A percentile compares a stretch with the other conserved stretches of the same genome.
These are phyloP conservation scores for Vitis amurensis DNA, from an alignment of 164 flowering plant species.

Conservation along the genomic window DNA sequence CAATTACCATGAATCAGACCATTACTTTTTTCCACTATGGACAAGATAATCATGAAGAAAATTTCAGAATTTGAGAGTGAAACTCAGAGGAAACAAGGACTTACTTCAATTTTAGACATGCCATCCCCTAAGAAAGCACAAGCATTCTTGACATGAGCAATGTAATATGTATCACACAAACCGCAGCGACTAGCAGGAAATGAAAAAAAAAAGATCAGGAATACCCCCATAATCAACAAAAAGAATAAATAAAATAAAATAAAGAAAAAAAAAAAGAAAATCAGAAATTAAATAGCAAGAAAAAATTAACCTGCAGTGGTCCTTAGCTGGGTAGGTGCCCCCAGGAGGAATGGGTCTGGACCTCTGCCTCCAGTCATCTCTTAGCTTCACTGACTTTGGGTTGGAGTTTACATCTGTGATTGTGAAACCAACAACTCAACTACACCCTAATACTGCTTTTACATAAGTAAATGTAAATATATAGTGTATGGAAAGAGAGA, in stretches of 20 bases:
- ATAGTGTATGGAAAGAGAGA: background rate
- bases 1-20: no score
- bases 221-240: background rate
- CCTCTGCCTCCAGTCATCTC: conserved; percentile 87
- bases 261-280: background rate
- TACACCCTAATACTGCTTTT: background rate
- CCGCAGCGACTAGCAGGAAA: conserved; percentile 66
- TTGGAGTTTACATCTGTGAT: conserved; percentile 14
- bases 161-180: conserved; percentile 87
- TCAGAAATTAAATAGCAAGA: background rate
- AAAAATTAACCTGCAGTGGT: conserved; percentile 77
- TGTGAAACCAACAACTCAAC: background rate
- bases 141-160: conserved; percentile 95
- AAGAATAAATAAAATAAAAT: background rate
- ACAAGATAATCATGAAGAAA: no score
- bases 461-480: background rate
- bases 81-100: conserved; percentile 7
- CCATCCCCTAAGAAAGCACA: conserved; percentile 99
- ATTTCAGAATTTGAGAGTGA: background rate
- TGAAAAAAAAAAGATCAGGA: background rate
- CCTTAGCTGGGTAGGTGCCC: conserved; percentile 96
- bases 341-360: conserved; percentile 92
- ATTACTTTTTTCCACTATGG: no score
- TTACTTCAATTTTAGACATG: conserved; percentile 95
- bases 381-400: conserved; percentile 40